Conservation (phyloP, 768 basidiomycete species). For the Hypholoma fasciculare region DNA sequence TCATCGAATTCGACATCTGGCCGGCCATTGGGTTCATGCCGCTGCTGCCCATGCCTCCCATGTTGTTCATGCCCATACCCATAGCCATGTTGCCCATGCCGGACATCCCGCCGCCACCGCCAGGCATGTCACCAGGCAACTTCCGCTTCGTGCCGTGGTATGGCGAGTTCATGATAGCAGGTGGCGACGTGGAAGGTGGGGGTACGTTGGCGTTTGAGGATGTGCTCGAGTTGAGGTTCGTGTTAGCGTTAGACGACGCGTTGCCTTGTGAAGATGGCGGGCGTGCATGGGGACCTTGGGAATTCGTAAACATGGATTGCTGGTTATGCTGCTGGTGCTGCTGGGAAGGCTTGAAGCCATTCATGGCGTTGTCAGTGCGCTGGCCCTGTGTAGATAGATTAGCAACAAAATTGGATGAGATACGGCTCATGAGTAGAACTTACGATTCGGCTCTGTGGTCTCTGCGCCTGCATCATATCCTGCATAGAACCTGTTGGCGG, state of each 20-base stretch:
- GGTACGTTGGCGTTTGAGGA: constrained; percentile 1
- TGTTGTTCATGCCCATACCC: constrained; percentile 4
- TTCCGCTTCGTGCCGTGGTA: constrained; percentile 4
- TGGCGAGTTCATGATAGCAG: background rate
- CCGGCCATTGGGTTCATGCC: constrained; percentile 2
- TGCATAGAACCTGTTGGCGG: constrained; percentile 13
- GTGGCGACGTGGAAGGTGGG: background rate
- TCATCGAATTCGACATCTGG: constrained; percentile 6
- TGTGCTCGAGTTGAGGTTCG: constrained; percentile 3
- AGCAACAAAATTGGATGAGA: background rate
- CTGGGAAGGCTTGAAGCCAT: constrained; percentile 16
- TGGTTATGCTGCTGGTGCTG: background rate
- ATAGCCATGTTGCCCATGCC: constrained; percentile 14
- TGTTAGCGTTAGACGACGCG: background rate
- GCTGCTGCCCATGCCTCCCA: background rate
- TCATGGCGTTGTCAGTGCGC: constrained; percentile 8
- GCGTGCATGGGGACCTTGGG: background rate
- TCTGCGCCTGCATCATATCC: constrained; percentile 17
- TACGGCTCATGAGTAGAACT: background rate
- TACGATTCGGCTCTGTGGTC: constrained; percentile 22
- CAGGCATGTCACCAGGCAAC: constrained; percentile 10
- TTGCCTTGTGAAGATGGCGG: constrained; percentile 1
- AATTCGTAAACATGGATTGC: constrained; percentile 4
- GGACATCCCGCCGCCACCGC: constrained; percentile 4
- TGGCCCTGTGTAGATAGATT: constrained; percentile 12